Base-by-base conservation (phyloP, 768 basidiomycete genomes). In the Trichaptum fuscoviolaceum region DNA sequence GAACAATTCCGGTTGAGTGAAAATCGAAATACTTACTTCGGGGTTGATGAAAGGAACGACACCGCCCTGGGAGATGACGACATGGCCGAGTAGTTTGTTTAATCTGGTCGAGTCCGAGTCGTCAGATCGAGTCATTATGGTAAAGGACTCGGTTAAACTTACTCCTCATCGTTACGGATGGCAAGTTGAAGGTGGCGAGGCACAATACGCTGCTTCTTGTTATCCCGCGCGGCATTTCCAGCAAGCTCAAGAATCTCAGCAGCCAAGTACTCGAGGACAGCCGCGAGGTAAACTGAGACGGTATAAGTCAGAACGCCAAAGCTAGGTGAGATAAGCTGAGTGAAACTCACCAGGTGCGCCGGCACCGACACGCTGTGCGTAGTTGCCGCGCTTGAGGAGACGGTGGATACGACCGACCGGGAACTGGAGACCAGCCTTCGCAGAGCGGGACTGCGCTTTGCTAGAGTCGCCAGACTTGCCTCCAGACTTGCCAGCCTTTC, bases 211-310 rank as follows among this genome's bases (percentile, higher is more conserved):
- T 92, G 89, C 82, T 95, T 92, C 85, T 92, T 89, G 82, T 90
- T 90, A 77, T 87, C 88, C 67, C 88, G 85, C 30, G 89, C 92
- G 18, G 92, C 91, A 71, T 92, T 91, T 57, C 94, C 94, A 68
- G 94, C 94, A 42, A 96, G 84, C 77, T 96, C 94, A 69, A 96
- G 89, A 76, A 96, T 95, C 78, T 96, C 94, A 60, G 94, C 94
- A 67, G 93, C 90, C 68, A 96, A 88, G 75, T 96, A 93, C 79
- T 95, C 94, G 66, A 95, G 87, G 68, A 95, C 93, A 23, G 92
- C 92, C 36, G 93, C 93, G 65, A 95, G 87, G 79, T 95, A 95
- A 63, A 95, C 92, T 91, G 64, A 35, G 68, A 15, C 20, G 42
- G 10, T 1, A 64, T 61, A 63, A 61, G 57, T 58, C 17, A 58